phyloP scores from a whole-genome alignment of 164 flowering plant genomes.

The Chimonanthus praecox region DNA sequence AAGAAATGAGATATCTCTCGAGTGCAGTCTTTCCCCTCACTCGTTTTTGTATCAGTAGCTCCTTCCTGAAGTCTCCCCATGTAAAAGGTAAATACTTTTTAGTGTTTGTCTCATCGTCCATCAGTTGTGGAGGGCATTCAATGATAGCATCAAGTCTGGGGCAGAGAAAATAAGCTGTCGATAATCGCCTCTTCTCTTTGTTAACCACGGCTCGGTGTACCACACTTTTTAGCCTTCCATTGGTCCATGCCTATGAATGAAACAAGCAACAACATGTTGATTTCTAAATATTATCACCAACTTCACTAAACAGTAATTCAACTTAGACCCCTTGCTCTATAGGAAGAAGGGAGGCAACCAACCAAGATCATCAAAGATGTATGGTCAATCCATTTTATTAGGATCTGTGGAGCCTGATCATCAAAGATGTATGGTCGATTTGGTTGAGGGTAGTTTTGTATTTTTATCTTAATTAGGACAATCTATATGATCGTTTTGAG shows the following conservation, averaged over 20 bases:
- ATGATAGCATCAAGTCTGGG: conserved; percentile 18
- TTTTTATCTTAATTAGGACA: too few relatives aligned
- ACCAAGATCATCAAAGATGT: too few relatives aligned
- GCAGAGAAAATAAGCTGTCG: conserved; percentile 28
- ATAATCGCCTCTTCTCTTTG: conserved; percentile 22
- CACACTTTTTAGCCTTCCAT: conserved; percentile 26
- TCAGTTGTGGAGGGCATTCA: conserved; percentile 26
- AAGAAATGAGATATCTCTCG: conserved; percentile 16
- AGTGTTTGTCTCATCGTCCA: conserved; percentile 9
- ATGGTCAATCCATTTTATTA: too few relatives aligned
- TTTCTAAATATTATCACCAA: not conserved
- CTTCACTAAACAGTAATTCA: too few relatives aligned
- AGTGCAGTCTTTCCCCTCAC: conserved; percentile 27
- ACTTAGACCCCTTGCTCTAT: too few relatives aligned
- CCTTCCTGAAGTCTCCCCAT: conserved; percentile 26
- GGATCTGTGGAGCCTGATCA: too few relatives aligned
- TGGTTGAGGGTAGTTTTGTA: too few relatives aligned
- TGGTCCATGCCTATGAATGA: conserved; percentile 30
- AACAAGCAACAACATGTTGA: not conserved
- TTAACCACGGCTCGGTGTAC: conserved; percentile 38
- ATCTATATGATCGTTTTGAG: too few relatives aligned
- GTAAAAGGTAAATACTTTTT: conserved; percentile 23
- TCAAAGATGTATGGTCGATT: too few relatives aligned
- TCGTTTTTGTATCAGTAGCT: conserved; percentile 22
- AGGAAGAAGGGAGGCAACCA: too few relatives aligned